These are phyloP conservation scores for Phyllosticta ampelicida DNA, from an alignment of 2,329 filamentous ascomycete species.

Conservation along the genomic window DNA sequence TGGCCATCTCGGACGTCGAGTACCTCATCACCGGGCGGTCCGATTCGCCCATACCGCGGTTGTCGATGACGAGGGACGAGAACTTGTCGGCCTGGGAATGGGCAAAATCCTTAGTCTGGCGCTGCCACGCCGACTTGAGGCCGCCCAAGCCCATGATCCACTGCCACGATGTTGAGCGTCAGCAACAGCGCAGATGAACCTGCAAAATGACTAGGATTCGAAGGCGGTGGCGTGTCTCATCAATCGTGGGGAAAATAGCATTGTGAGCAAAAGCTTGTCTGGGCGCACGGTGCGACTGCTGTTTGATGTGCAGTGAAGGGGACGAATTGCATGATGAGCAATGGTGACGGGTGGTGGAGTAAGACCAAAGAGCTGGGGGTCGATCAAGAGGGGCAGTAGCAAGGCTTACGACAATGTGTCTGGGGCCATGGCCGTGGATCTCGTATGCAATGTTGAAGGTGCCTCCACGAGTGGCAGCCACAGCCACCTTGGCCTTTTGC, in stretches of 20 bases:
- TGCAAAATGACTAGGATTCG: neutral
- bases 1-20: constrained; percentile 75
- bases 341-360: constrained; percentile 1
- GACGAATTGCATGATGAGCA: constrained; percentile 9
- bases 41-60: constrained; percentile 71
- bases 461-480: constrained; percentile 61
- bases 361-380: neutral
- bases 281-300: neutral
- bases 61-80: constrained; percentile 68
- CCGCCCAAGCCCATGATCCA: constrained; percentile 73
- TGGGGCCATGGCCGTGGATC: constrained; percentile 63
- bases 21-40: constrained; percentile 70
- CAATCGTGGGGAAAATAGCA: constrained; percentile 5
- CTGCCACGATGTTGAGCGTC: constrained; percentile 31
- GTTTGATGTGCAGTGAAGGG: constrained; percentile 1
- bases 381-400: neutral
- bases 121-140: constrained; percentile 61
- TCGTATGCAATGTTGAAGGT: constrained; percentile 70
- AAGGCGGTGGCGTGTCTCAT: neutral
- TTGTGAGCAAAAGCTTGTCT: constrained; percentile 8
- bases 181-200: too few species aligned
- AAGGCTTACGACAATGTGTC: constrained; percentile 59
- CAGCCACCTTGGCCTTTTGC: constrained; percentile 48
- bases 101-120: constrained; percentile 72
- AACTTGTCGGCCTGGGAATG: constrained; percentile 58